A percentile compares a stretch with the other conserved stretches of the same genome.
Conservation (phyloP, 306 rosid species). For the Vigna angularis region DNA sequence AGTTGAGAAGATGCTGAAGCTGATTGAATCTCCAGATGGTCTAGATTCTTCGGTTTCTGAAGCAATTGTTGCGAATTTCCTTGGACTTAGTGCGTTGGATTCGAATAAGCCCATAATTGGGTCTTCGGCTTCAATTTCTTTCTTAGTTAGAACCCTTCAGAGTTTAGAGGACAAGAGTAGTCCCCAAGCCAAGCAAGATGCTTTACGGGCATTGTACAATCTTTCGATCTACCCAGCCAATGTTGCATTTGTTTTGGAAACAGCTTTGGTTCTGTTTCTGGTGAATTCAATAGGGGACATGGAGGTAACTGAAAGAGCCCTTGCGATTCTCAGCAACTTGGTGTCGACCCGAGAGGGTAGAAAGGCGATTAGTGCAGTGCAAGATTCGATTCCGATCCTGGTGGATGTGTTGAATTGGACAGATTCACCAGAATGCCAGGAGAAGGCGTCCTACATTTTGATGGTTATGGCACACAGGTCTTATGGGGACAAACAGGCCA, state of each 20-base stretch:
- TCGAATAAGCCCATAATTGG: constrained; percentile 87
- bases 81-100: constrained; percentile 93
- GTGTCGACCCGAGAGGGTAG: constrained; percentile 79
- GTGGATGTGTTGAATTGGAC: constrained; percentile 89
- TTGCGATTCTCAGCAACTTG: constrained; percentile 77
- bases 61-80: constrained; percentile 90
- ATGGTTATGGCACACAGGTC: constrained; percentile 96
- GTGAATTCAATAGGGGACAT: constrained; percentile 76
- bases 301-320: constrained; percentile 83
- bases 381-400: constrained; percentile 64
- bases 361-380: constrained; percentile 64
- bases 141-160: constrained; percentile 70
- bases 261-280: constrained; percentile 70
- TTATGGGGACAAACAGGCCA: constrained; percentile 80
- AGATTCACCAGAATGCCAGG: constrained; percentile 92
- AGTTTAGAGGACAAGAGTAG: constrained; percentile 53
- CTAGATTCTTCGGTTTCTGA: constrained; percentile 68
- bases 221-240: constrained; percentile 79
- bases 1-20: constrained; percentile 86
- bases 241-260: constrained; percentile 70
- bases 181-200: constrained; percentile 82
- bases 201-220: constrained; percentile 90
- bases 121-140: constrained; percentile 80
- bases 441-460: constrained; percentile 79
- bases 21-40: constrained; percentile 63